Evolutionary conservation across 225 moss, liverwort and hornwort species (phyloP).

Genomic region (Anthoceros angustus): DNA sequence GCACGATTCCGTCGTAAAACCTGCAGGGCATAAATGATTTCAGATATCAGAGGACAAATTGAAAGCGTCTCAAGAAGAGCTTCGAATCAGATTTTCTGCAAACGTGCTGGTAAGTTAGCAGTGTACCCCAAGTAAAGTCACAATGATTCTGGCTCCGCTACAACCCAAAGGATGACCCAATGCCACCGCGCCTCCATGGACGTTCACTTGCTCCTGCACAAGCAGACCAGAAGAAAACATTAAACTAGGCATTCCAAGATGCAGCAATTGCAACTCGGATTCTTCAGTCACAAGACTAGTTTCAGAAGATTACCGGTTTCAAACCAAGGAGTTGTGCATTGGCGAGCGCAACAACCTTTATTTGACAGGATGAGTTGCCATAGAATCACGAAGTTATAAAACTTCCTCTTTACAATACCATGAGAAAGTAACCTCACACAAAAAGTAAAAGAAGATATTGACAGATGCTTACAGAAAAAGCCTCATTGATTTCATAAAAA

Average conservation of each 20-base stretch:
- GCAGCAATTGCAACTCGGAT: neutral
- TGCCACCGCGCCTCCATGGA: slow-evolving; percentile 84
- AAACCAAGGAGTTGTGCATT: slow-evolving; percentile 1
- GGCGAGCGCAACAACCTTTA: neutral
- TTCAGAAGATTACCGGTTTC: neutral
- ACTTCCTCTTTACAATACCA: neutral
- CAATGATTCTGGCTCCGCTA: slow-evolving; percentile 85
- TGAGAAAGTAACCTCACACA: neutral
- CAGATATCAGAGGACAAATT: neutral
- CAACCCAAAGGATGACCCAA: slow-evolving; percentile 95
- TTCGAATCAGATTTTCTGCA: neutral
- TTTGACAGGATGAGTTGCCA: neutral
- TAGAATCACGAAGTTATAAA: neutral
- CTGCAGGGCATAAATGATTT: slow-evolving; percentile 17
- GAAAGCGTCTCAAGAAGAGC: neutral
- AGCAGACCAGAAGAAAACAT: neutral
- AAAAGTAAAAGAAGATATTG: neutral
- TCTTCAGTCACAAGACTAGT: neutral
- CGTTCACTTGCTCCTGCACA: slow-evolving; percentile 73
- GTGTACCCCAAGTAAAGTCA: slow-evolving; percentile 72
- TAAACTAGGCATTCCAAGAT: neutral
- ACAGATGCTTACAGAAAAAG: slow-evolving; percentile 60
- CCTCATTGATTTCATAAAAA: slow-evolving; percentile 89
- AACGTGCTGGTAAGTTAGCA: slow-evolving; percentile 10
- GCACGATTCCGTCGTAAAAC: slow-evolving; percentile 58